A percentile compares a stretch with the other conserved stretches of the same genome.
These are phyloP conservation scores for Mycena pura DNA, from an alignment of 768 basidiomycete species.

Conservation along the genomic window DNA sequence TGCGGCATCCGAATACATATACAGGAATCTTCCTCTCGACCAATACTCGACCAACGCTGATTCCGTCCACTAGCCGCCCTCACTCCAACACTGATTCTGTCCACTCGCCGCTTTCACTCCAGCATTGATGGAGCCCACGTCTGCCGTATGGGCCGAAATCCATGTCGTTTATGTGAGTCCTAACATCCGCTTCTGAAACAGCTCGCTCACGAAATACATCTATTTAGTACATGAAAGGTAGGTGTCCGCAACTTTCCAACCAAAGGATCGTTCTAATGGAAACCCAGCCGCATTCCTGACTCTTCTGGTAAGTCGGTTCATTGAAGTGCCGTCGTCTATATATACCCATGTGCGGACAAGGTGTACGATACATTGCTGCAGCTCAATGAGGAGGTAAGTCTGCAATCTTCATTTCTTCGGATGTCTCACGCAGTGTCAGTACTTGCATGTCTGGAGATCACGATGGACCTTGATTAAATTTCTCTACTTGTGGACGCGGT, in stretches of 20 bases:
- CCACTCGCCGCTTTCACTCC: neutral
- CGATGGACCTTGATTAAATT: conserved; percentile 17
- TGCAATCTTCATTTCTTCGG: neutral
- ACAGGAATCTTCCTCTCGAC: no score
- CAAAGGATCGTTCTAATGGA: neutral
- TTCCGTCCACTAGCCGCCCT: no score
- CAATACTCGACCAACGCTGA: no score
- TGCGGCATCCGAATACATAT: no score
- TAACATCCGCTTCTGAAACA: neutral
- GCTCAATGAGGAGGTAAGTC: conserved; percentile 13
- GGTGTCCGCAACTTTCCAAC: neutral
- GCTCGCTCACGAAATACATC: neutral
- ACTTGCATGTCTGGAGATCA: conserved; percentile 16
- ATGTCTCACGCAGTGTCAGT: neutral
- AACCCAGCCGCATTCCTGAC: neutral
- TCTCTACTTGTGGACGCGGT: conserved; percentile 21
- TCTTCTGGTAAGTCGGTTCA: conserved; percentile 1
- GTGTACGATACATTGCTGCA: conserved; percentile 19
- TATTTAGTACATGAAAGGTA: conserved; percentile 7
- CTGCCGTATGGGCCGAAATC: conserved; percentile 1
- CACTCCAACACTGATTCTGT: neutral
- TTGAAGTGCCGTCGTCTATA: neutral
- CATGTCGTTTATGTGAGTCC: conserved; percentile 6
- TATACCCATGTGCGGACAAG: neutral
- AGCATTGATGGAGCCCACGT: conserved; percentile 11